These are phyloP conservation scores for Penicillium sp. DNA, from an alignment of 2,329 filamentous ascomycete genomes.

Conservation along the genomic window DNA sequence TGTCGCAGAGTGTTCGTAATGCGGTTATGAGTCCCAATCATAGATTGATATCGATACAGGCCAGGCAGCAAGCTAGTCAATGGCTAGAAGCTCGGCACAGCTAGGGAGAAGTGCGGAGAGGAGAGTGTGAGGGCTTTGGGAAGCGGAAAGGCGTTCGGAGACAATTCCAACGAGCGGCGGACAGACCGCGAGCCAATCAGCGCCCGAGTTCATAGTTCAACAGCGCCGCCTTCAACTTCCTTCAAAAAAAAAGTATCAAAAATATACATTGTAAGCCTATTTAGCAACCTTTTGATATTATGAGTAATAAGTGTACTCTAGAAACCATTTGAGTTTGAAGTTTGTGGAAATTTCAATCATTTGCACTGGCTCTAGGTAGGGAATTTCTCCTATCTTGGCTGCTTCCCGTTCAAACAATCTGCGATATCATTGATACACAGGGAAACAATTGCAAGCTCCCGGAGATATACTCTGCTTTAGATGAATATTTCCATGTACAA, in stretches of 20 bases:
- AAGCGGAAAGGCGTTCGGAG: slow-evolving; percentile 8
- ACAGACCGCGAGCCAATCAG: slow-evolving; percentile 14
- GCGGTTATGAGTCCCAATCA: neutral
- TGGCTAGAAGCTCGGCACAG: neutral
- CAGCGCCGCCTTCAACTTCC: neutral
- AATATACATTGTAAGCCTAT: too few species aligned
- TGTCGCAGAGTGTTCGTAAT: neutral
- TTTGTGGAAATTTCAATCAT: neutral
- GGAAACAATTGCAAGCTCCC: neutral
- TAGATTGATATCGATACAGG: too few species aligned
- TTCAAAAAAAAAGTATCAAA: neutral
- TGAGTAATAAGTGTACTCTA: neutral
- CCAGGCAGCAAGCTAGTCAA: neutral
- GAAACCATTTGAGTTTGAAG: neutral
- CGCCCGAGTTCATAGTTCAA: neutral
- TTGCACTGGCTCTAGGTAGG: neutral
- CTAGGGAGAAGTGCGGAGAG: neutral
- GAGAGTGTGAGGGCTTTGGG: neutral
- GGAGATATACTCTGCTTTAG: too few species aligned
- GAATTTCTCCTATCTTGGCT: neutral
- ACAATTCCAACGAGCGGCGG: slow-evolving; percentile 9
- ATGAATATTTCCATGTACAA: neutral
- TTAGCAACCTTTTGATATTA: neutral
- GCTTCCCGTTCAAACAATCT: neutral
- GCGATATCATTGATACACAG: neutral